phyloP scores from a whole-genome alignment of 2,329 filamentous ascomycete species.

The Fusarium pseudoanthophilum region DNA sequence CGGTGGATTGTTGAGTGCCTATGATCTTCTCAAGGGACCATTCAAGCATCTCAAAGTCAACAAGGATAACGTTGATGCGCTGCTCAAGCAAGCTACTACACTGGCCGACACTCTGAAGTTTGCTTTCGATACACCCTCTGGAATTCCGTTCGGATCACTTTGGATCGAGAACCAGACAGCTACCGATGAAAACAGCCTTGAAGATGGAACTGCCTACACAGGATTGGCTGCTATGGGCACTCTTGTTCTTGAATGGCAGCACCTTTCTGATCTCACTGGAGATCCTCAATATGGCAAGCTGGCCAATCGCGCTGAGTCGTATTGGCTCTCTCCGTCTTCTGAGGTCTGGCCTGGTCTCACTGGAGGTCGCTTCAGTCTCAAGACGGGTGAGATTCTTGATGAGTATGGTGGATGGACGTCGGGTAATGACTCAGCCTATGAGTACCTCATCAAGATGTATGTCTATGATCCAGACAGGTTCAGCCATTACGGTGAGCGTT shows the following conservation, averaged over 20 bases:
- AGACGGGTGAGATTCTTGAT: conserved; percentile 41
- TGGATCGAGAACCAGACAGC: conserved; percentile 15
- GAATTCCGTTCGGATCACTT: neutral
- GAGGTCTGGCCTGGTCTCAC: conserved; percentile 22
- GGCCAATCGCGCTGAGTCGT: neutral
- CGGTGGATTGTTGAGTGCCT: conserved; percentile 62
- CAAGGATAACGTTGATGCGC: conserved; percentile 59
- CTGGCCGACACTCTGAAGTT: conserved; percentile 65
- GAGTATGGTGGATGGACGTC: conserved; percentile 63
- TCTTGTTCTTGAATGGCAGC: conserved; percentile 23
- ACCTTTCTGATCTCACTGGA: conserved; percentile 11
- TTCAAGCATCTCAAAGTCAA: conserved; percentile 46
- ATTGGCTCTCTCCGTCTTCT: conserved; percentile 16
- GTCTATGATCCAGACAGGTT: conserved; percentile 70
- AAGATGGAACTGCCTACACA: neutral
- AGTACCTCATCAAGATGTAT: conserved; percentile 71
- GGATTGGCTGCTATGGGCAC: conserved; percentile 8
- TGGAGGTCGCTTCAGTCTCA: conserved; percentile 5
- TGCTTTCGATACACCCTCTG: conserved; percentile 10
- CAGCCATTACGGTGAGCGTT: conserved; percentile 16
- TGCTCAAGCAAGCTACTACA: conserved; percentile 64
- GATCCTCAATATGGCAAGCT: conserved; percentile 4
- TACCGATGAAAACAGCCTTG: neutral
- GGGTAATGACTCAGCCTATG: conserved; percentile 67
- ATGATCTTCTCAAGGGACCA: conserved; percentile 58